Evolutionary conservation across 2,329 filamentous ascomycete species (phyloP), one percentile per base, ranked within the genome.

Genomic region (Beauveria australis): DNA sequence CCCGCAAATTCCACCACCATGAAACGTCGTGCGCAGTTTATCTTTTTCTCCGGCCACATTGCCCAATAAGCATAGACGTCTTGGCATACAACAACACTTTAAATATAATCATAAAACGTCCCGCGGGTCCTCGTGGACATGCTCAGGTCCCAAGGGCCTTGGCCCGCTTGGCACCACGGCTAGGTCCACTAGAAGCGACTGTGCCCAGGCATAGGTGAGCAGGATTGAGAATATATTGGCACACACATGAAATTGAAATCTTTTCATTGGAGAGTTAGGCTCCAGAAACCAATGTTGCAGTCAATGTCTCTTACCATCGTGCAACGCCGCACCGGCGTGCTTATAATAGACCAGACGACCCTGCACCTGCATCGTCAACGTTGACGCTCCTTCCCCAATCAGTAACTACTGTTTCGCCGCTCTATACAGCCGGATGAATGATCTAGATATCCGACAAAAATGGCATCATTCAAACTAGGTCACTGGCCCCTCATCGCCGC

Each of bases 181-280:
- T 41, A 37, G 46, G 28, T 49, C 46, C 55, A 58, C 55, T 28
- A 18, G 24, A 14, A 16, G 22, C 22, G 22, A 40, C 46, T 19
- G 46, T 24, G 46, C 46, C 30, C 43, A 24, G 26, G 26, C 22
- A 4, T n/a, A 14, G 28, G 55, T 58, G 55, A 58, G 55, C 55
- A 58, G 37, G 46, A 58, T 58, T 58, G 46, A 58, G 55, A 58
- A 57, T 30, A 19, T 51, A 58, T 43, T 46, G 48, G 46, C 46
- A 30, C 37, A 19, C 24, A 18, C 33, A 8, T 2, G 37, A 22
- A 51, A 44, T 51, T 51, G n/a, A 51, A 14, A 51, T n/a, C 5
- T 43, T 22, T 12, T 22, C 16, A 41, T 51, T 51, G 24, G 55
- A 14, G 19, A 57, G 6, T 3, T 18, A 9, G 26, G 10, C n/a